Evolutionary conservation across 2,329 filamentous ascomycete genomes (phyloP), one percentile per base, ranked within the genome.

Genomic region (Calonectria fujianensis): DNA sequence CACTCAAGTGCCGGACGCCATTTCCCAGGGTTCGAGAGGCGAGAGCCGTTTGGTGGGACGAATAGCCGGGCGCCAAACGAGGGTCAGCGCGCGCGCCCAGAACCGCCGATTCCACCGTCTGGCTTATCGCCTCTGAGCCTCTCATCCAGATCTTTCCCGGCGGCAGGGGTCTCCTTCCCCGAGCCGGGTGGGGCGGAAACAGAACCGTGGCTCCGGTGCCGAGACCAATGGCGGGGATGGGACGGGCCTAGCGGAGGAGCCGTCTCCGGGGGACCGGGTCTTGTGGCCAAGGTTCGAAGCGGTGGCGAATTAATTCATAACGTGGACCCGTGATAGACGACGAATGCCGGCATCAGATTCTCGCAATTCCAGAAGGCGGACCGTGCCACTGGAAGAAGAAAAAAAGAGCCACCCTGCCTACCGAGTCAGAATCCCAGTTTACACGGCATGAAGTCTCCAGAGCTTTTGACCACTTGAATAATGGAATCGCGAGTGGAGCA

Each of bases 151-250:
- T 52, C 63, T 59, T 64, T 77, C 35, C 9, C 37, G 57, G 78
- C 18, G 71, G 76, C 78, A 79, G 73, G 78, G 78, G 41, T 72
- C 41, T 31, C 37, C 71, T 75, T 79, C 77, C 78, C 78, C 77
- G 78, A 78, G 68, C 75, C 72, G 68, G 65, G 76, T 72, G 78
- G 77, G 77, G 78, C 78, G 77, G 78, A 69, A 76, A 78, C 76
- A 77, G 78, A 80, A 80, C 78, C 78, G 77, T 79, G 78, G 78
- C 78, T 80, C 77, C 70, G 78, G 78, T 80, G 78, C 78, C 78
- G 77, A 80, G 68, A 71, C 70, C 75, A 75, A 72, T 76, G 63
- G 72, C 74, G 76, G 76, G 72, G 75, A 71, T 74, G 75, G 72
- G 74, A 74, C 72, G 75, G 75, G 72, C 65, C 65, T 70, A 73